Conservation (phyloP, 2,329 filamentous ascomycete genomes). For the Chrysoporthe deuterocubensis region DNA sequence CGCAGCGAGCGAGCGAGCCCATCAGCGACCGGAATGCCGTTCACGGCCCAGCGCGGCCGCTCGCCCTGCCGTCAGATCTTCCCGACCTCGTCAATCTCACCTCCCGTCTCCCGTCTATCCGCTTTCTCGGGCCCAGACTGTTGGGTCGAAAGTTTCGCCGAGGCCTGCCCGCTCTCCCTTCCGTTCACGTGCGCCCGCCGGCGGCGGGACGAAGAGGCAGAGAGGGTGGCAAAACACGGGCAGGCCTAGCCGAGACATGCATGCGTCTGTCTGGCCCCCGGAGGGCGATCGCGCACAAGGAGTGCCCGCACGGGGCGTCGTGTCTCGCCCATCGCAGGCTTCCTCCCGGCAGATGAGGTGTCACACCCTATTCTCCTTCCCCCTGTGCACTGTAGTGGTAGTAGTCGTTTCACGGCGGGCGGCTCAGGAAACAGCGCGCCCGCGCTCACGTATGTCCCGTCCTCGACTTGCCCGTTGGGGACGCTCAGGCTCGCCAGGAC, state of each 20-base stretch:
- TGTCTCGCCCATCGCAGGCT: conserved; percentile 22
- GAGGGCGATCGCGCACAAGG: conserved; percentile 27
- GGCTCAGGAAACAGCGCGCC: conserved; percentile 4
- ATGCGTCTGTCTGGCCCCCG: conserved; percentile 17
- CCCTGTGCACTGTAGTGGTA: conserved; percentile 3
- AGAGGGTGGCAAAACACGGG: conserved; percentile 11
- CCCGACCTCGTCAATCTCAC: conserved; percentile 23
- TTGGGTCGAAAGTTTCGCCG: conserved; percentile 11
- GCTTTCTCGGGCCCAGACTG: conserved; percentile 10
- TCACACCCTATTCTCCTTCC: neutral
- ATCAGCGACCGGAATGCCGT: neutral
- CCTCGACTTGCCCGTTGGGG: conserved; percentile 12
- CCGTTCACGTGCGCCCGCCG: neutral
- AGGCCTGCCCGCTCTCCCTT: neutral
- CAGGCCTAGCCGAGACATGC: conserved; percentile 30
- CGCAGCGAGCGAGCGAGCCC: neutral
- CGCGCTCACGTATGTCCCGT: conserved; percentile 8
- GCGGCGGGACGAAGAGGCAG: conserved; percentile 3
- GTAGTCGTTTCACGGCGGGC: conserved; percentile 13
- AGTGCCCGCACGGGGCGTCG: conserved; percentile 24
- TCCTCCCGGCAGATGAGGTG: conserved; percentile 18
- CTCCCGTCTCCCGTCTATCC: conserved; percentile 17
- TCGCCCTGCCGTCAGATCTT: conserved; percentile 17
- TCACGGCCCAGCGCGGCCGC: conserved; percentile 1
- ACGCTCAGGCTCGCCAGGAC: neutral